Evolutionary conservation across 352 stramenopile genomes (phyloP).

Genomic region (Globisporangium nagaii): DNA sequence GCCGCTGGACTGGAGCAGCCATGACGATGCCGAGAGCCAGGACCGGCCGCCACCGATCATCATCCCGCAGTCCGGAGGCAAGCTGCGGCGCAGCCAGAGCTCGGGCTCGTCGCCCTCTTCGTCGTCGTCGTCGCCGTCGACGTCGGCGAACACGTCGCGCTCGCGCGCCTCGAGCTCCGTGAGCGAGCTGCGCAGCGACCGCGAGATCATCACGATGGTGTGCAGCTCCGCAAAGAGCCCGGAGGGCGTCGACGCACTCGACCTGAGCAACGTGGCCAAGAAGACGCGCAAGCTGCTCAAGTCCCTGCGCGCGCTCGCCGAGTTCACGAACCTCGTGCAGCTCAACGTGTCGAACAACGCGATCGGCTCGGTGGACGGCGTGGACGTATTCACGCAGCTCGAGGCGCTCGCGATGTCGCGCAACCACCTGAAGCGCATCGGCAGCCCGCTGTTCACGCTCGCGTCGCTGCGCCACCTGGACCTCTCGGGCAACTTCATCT

Average conservation of each 20-base stretch:
- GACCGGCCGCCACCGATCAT: constrained; percentile 5
- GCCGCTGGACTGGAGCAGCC: too few species aligned
- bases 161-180: constrained; percentile 19
- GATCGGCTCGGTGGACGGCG: constrained; percentile 42
- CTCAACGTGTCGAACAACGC: constrained; percentile 68
- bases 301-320: constrained; percentile 36
- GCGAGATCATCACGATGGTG: constrained; percentile 32
- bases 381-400: constrained; percentile 47
- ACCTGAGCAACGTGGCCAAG: constrained; percentile 42
- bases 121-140: background rate
- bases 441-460: constrained; percentile 36
- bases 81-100: constrained; percentile 1
- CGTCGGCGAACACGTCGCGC: background rate
- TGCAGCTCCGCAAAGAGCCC: constrained; percentile 21
- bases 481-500: constrained; percentile 78
- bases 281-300: constrained; percentile 58
- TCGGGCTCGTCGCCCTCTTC: constrained; percentile 1
- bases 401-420: constrained; percentile 42
- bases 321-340: constrained; percentile 41
- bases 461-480: constrained; percentile 43
- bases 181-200: constrained; percentile 25
- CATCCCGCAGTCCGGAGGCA: background rate
- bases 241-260: constrained; percentile 24
- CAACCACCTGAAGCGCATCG: constrained; percentile 70
- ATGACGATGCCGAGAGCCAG: background rate